These are phyloP conservation scores for Sutorius australiensis DNA, from an alignment of 768 basidiomycete species.

Conservation along the genomic window DNA sequence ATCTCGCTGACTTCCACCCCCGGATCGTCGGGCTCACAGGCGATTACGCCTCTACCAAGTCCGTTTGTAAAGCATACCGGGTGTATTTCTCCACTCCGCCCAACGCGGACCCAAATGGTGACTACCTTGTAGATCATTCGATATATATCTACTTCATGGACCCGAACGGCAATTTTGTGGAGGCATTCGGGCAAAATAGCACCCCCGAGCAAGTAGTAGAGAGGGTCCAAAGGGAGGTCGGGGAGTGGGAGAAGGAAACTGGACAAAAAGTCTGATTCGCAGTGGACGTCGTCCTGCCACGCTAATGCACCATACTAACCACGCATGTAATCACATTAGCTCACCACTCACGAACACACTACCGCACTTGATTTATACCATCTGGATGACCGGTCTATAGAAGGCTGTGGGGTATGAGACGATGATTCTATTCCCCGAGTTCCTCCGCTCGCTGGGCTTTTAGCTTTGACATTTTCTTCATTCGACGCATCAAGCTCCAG, in stretches of 20 bases:
- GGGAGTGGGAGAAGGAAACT: slow-evolving; percentile 37
- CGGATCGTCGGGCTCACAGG: slow-evolving; percentile 87
- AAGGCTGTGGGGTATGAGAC: slow-evolving; percentile 13
- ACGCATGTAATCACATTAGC: slow-evolving; percentile 12
- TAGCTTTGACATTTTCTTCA: slow-evolving; percentile 78
- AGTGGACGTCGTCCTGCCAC: neutral
- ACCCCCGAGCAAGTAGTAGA: slow-evolving; percentile 63
- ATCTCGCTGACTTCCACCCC: slow-evolving; percentile 86
- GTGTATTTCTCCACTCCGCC: slow-evolving; percentile 98
- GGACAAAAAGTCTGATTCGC: slow-evolving; percentile 29
- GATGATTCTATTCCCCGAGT: slow-evolving; percentile 28
- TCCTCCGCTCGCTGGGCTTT: slow-evolving; percentile 48
- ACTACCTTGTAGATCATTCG: slow-evolving; percentile 96
- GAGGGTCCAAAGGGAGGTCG: slow-evolving; percentile 53
- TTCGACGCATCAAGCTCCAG: slow-evolving; percentile 77
- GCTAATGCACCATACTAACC: slow-evolving; percentile 3
- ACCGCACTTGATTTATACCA: neutral
- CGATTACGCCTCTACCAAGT: slow-evolving; percentile 78
- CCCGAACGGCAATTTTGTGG: slow-evolving; percentile 88
- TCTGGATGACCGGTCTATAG: slow-evolving; percentile 8
- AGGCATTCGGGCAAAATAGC: slow-evolving; percentile 89
- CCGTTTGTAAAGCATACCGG: slow-evolving; percentile 90
- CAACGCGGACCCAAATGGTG: slow-evolving; percentile 78
- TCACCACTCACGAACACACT: slow-evolving; percentile 15
- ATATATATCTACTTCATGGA: slow-evolving; percentile 99